These are phyloP conservation scores for Candida ulmi DNA, from an alignment of 805 yeast species.

Conservation along the genomic window DNA sequence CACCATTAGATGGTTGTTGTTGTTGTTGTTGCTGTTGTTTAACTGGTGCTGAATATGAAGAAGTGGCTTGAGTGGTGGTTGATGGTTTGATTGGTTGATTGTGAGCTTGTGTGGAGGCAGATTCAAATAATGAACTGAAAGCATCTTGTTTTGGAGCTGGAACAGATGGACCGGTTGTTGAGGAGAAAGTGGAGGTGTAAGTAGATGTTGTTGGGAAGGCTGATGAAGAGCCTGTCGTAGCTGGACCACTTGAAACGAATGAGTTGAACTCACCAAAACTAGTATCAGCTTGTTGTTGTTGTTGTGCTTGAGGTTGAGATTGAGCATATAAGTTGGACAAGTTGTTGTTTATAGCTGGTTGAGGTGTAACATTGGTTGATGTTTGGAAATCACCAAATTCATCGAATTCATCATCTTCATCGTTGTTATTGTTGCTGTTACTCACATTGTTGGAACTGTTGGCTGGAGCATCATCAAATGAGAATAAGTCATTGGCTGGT, in stretches of 20 bases:
- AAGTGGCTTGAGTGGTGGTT: background rate
- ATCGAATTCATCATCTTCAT: conserved; percentile 71
- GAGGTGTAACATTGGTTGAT: conserved; percentile 24
- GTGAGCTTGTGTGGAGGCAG: conserved; percentile 47
- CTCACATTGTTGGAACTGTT: no score
- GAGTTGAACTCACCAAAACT: conserved; percentile 22
- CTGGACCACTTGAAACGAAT: conserved; percentile 10
- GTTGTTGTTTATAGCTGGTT: conserved; percentile 16
- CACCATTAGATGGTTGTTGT: conserved; percentile 2
- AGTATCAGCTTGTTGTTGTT: conserved; percentile 8
- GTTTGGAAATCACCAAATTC: conserved; percentile 80
- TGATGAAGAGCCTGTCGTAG: conserved; percentile 7
- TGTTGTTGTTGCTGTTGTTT: conserved; percentile 10
- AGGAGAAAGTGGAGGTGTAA: conserved; percentile 11
- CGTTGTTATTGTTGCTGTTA: conserved; percentile 29
- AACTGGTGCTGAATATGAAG: conserved; percentile 1
- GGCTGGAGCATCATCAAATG: conserved; percentile 29
- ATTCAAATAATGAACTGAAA: conserved; percentile 61
- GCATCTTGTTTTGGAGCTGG: conserved; percentile 52
- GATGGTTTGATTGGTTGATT: background rate
- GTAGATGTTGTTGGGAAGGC: conserved; percentile 4
- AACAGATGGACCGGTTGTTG: conserved; percentile 29
- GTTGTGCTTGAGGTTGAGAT: conserved; percentile 17
- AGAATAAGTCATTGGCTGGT: conserved; percentile 42
- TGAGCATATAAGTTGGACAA: conserved; percentile 28